A percentile compares a stretch with the other conserved stretches of the same genome.
Evolutionary conservation across 208 protist species (phyloP).

Genomic region (Acanthamoeba royreba): DNA sequence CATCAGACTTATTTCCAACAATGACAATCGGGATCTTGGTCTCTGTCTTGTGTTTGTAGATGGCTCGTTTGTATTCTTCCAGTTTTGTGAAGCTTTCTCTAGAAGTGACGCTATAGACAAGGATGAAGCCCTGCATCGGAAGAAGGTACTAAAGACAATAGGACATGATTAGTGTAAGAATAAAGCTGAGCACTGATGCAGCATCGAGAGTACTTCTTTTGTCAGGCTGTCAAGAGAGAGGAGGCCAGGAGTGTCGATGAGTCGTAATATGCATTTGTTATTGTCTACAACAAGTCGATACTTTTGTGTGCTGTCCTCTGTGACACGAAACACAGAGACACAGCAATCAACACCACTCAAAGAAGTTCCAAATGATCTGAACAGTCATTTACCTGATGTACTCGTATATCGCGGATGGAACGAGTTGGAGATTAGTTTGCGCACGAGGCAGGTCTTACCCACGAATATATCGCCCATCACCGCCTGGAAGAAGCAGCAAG

Average conservation of each 20-base stretch:
- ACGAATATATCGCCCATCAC: conserved; percentile 54
- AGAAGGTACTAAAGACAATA: background rate
- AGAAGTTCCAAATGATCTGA: too few species aligned
- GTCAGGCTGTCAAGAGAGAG: background rate
- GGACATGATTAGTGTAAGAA: too few species aligned
- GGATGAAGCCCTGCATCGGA: conserved; percentile 30
- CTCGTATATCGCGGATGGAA: conserved; percentile 5
- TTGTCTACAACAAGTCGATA: conserved; percentile 17
- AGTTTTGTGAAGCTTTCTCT: background rate
- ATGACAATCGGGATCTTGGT: conserved; percentile 41
- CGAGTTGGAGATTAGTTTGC: background rate
- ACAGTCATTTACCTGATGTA: background rate
- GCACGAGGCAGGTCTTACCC: conserved; percentile 51
- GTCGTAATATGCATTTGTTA: conserved; percentile 7
- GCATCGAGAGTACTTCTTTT: background rate
- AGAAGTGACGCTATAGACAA: conserved; percentile 38
- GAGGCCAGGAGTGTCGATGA: conserved; percentile 42
- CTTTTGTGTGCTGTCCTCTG: conserved; percentile 30
- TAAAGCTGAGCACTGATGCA: background rate
- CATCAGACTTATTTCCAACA: conserved; percentile 49
- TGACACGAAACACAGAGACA: too few species aligned
- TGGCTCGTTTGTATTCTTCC: background rate
- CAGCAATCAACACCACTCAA: too few species aligned
- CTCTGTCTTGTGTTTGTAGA: background rate
- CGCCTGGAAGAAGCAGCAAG: background rate